phyloP scores from a whole-genome alignment of 306 rosid genomes.

The Begonia fuchsioides region DNA sequence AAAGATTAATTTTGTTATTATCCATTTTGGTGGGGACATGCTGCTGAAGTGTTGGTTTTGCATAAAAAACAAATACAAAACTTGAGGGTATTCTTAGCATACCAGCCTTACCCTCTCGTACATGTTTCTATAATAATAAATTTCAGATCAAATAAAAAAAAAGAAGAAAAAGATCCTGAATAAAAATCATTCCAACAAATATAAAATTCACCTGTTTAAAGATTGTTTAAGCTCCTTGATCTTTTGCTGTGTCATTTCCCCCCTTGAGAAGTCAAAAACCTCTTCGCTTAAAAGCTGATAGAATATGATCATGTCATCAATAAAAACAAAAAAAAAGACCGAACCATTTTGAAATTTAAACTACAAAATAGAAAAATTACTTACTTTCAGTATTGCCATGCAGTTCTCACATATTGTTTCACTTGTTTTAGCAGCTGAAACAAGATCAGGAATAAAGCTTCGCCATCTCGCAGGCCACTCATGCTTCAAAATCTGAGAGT shows the following conservation, averaged over 20 bases:
- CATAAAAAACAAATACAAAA: no score
- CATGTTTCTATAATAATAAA: no score
- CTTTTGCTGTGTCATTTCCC: constrained; percentile 56
- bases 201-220: constrained; percentile 48
- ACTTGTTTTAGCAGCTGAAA: constrained; percentile 79
- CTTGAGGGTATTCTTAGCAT: no score
- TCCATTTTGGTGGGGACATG: no score
- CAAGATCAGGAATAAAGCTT: constrained; percentile 94
- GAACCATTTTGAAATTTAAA: not conserved
- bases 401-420: constrained; percentile 97
- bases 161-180: no score
- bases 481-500: constrained; percentile 79
- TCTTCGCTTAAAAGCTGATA: constrained; percentile 50
- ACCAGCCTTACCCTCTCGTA: no score
- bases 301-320: constrained; percentile 2
- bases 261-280: constrained; percentile 62
- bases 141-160: no score
- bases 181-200: no score
- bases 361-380: not conserved
- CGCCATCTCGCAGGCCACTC: constrained; percentile 97
- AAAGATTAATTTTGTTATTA: no score
- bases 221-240: constrained; percentile 56
- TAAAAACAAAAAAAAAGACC: constrained; percentile 1
- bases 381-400: constrained; percentile 88
- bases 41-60: no score